Base-by-base conservation (phyloP, 106 monocot species). In the Vanilla planifolia region DNA sequence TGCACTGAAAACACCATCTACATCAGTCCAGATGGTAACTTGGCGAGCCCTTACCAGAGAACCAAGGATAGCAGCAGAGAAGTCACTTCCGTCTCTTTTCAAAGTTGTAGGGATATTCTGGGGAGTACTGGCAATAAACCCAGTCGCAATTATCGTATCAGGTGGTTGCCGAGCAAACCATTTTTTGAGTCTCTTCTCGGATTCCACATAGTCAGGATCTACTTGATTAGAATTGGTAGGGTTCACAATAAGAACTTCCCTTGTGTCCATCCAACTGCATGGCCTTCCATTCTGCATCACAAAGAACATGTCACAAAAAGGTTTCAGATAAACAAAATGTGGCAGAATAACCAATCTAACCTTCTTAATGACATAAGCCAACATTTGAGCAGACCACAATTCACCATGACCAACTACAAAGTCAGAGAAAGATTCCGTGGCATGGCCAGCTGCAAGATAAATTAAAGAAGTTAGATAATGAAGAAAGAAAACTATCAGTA, bases 341-440 rank as follows among this genome's bases (percentile, higher is more conserved):
- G 11, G 14, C n/a, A 22, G 34, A 11, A 1, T 51, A 52, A 16
- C 13, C 15, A 61, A 33, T 28, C 51, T 56, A 30, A 91, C 96
- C 91, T 98, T 98, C 59, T 70, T 82, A 51, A 98, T 91, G 34
- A 73, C 76, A 67, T 72, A 76, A 51, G 96, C 81, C 59, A 98
- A 64, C 88, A 98, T 74, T 65, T 98, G 91, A 55, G 96, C 96
- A 72, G 96, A 98, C 96, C 96, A 98, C 22, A 98, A 29, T 67
- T 98, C 96, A 51, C 96, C 96, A 75, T 91, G 91, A 23, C 96
- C 96, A 44, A 98, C 96, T 68, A 98, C 96, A 73, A 98, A 98
- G 69, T 98, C 96, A 13, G 96, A 80, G 60, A 98, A 98, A 43
- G 91, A 88, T 64, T 98, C 96, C n/a, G 96, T 96, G 15, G 81